These are phyloP conservation scores for Quercus gilva DNA, from an alignment of 306 rosid genomes.

Conservation along the genomic window DNA sequence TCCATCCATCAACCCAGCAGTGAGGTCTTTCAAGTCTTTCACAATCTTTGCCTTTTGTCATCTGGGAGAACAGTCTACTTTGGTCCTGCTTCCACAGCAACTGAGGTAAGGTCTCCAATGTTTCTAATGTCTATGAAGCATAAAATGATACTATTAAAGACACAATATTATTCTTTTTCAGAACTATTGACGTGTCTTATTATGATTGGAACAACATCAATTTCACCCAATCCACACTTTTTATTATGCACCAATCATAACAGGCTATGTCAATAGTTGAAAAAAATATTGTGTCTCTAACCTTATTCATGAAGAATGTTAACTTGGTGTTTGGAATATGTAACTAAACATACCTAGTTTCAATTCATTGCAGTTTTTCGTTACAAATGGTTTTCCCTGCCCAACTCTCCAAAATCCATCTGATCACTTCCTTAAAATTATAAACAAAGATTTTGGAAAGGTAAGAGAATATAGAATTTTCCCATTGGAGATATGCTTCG, in stretches of 20 bases:
- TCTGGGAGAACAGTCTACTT: neutral
- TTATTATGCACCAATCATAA: too few relatives aligned
- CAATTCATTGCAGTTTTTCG: slow-evolving; percentile 20
- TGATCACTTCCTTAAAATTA: slow-evolving; percentile 61
- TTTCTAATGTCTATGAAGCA: too few relatives aligned
- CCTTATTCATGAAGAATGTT: too few relatives aligned
- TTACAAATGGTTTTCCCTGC: slow-evolving; percentile 36
- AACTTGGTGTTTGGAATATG: neutral
- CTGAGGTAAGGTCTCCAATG: neutral
- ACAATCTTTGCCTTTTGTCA: neutral
- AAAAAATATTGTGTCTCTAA: too few relatives aligned
- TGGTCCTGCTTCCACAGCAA: neutral
- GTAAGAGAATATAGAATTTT: slow-evolving; percentile 9
- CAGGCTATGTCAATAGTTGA: too few relatives aligned
- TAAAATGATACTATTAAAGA: too few relatives aligned
- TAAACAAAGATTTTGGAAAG: slow-evolving; percentile 69
- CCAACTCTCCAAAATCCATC: slow-evolving; percentile 66
- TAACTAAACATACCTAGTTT: neutral
- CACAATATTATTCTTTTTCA: too few relatives aligned
- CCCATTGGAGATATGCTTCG: neutral
- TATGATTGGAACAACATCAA: too few relatives aligned
- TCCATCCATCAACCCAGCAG: slow-evolving; percentile 1
- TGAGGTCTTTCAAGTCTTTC: neutral
- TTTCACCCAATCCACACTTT: too few relatives aligned
- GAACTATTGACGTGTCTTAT: too few relatives aligned